Evolutionary conservation across 306 rosid species (phyloP).

Genomic region (Vigna hirtella): DNA sequence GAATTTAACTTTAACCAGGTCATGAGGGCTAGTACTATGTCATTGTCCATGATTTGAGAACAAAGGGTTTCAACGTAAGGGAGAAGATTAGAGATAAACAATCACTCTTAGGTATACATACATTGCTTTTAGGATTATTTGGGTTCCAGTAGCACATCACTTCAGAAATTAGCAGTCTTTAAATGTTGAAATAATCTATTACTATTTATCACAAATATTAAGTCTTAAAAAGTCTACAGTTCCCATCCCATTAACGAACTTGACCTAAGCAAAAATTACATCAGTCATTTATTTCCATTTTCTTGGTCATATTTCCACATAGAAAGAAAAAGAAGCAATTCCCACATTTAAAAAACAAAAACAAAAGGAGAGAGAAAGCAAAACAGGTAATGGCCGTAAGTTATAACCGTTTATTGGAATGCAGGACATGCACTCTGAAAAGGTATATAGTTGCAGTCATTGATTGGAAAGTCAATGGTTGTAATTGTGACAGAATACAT

Average conservation of each 20-base stretch:
- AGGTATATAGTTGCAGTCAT: not conserved
- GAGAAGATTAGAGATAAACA: constrained; percentile 24
- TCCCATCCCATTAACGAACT: constrained; percentile 13
- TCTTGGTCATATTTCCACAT: constrained; percentile 14
- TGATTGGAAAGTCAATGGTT: not conserved
- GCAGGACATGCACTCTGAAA: not conserved
- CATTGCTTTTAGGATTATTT: not conserved
- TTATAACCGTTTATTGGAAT: not conserved
- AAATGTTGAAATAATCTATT: constrained; percentile 28
- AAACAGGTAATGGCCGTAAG: not conserved
- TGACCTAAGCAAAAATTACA: not conserved
- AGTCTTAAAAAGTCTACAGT: constrained; percentile 1
- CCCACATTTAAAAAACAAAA: not conserved
- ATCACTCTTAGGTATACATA: not conserved
- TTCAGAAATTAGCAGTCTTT: not conserved
- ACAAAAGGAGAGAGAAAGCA: not conserved
- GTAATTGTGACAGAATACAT: not conserved
- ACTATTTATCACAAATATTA: constrained; percentile 18
- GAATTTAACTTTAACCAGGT: constrained; percentile 29
- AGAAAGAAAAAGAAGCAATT: not conserved
- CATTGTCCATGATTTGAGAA: constrained; percentile 15
- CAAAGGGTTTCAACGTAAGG: constrained; percentile 18
- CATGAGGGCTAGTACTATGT: constrained; percentile 8
- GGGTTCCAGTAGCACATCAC: constrained; percentile 13
- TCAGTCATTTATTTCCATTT: not conserved